Base-by-base conservation (phyloP, 1,284 basidiomycete species). In the Cryptococcus sp. region DNA sequence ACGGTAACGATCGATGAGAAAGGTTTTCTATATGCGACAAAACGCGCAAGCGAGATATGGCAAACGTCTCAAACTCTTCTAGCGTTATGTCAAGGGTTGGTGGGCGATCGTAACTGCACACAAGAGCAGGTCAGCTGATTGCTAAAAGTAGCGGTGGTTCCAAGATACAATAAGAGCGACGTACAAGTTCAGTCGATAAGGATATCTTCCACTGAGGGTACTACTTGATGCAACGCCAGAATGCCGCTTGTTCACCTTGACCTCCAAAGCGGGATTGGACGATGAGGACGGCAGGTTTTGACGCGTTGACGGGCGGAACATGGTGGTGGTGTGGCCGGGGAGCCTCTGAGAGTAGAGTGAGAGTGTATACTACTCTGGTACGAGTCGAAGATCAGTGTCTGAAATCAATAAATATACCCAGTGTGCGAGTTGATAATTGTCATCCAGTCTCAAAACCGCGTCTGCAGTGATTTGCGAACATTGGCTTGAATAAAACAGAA, bases 11-110 rank as follows among this genome's bases (percentile, higher is more conserved):
- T 69, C 69, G 79, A 70, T 70, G 79, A 61, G 61, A 81, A 59
- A 51, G 86, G 0, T 94, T 89, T 74, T 99, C 96, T 63, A 99
- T 96, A 76, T 98, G 93, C 6, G 93, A 90, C 7, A 99, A 83
- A 19, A 99, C 85, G 74, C 68, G 70, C 5, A 99, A 83, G 29
- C 96, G 83, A 65, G 95, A 87, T 22, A 99, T 84, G 0, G 95
- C 96, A 75, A 85, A 92, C 3, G 84, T 87, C 78, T 99, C 96
- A 67, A 99, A 99, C 64, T 98, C 91, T 73, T 99, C 96, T 20
- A 99, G 83, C 1, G 93, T 95, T 29, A 99, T 88, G 69, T 99
- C 94, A 48, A 88, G 87, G 16, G 84, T 73, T 6, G 95, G 95
- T 15, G 93, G 91, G n/a, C 78, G 80, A 62, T 91, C 86, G 72